Conservation (phyloP, 495 filamentous ascomycete genomes). For the Penicillium malachiteum region DNA sequence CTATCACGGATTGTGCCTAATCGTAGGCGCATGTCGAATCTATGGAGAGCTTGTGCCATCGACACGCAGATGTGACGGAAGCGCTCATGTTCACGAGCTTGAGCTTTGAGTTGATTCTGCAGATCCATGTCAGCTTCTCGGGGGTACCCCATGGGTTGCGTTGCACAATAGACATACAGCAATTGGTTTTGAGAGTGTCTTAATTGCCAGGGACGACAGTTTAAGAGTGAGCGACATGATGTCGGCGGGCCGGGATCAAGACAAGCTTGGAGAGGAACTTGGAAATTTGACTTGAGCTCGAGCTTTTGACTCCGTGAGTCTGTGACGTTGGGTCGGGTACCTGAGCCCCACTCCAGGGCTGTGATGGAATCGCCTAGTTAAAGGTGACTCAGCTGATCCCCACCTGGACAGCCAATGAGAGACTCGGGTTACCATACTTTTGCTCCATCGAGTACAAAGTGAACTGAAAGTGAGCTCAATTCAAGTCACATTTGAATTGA, state of each 20-base stretch:
- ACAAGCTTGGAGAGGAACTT: not conserved
- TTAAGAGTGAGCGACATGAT: slow-evolving; percentile 62
- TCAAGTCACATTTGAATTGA: not conserved
- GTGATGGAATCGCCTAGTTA: not conserved
- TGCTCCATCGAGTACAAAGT: not conserved
- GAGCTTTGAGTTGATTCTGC: slow-evolving; percentile 89
- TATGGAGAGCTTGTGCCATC: slow-evolving; percentile 85
- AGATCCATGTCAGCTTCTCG: slow-evolving; percentile 34
- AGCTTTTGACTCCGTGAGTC: slow-evolving; percentile 11
- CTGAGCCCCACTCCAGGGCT: not conserved
- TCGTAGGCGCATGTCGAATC: slow-evolving; percentile 88
- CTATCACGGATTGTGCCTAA: slow-evolving; percentile 81
- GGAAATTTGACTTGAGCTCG: slow-evolving; percentile 1
- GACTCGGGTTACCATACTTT: no score
- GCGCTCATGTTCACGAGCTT: slow-evolving; percentile 89
- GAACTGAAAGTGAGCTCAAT: not conserved
- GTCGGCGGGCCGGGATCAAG: not conserved
- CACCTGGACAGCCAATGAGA: not conserved
- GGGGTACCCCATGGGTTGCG: slow-evolving; percentile 43
- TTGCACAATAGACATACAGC: slow-evolving; percentile 48
- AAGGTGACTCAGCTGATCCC: not conserved
- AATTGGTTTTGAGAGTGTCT: slow-evolving; percentile 71
- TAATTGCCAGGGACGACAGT: slow-evolving; percentile 63
- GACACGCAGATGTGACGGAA: slow-evolving; percentile 73
- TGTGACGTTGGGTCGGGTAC: slow-evolving; percentile 7